Evolutionary conservation across 108 stramenopile species (phyloP), one percentile per base, ranked within the genome.

Genomic region (Aurantiochytrium sp.): DNA sequence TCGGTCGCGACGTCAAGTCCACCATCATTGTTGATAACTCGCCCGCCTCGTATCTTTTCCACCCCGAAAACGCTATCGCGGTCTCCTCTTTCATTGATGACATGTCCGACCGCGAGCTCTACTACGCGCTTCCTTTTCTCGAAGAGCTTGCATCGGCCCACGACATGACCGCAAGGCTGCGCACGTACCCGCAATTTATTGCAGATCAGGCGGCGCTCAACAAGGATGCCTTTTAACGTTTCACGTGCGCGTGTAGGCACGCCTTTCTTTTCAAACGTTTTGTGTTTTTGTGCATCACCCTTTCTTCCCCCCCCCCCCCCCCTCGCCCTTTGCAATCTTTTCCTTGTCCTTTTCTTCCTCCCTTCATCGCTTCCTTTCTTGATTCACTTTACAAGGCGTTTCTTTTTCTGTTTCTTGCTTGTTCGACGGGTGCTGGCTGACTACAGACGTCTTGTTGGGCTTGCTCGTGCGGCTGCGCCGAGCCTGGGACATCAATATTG

Each of bases 21-120:
- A 90, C 94, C 19, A 99, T 99, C 87, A 98, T 99, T 87, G 97
- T 99, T 60, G 99, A 99, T 89, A 99, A 99, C 91, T 97, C 96
- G 58, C 98, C 99, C 49, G 95, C 93, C 87, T 96, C 96, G 6
- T 99, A 98, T 90, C 91, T 97, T 87, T 98, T 99, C 88, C 98
- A 99, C 90, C 99, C 99, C 6, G 98, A 98, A 89, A 98, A 98
- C 87, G 99, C 99, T 4, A 98, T 99, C 83, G 97, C 97, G 87
- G 98, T 98, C 90, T 91, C 95, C 58, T 96, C 96, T 87, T 98
- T 96, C 89, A 97, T 99, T 90, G 98, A 99, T 88, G 98, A 98
- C 90, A 93, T 92, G 45, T 92, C 89, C 14, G 99, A 99, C 90
- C 90, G 95, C 19, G 99, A 99, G 91, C 94, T 99, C 43, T 96